phyloP scores from a whole-genome alignment of 208 protist species.

The Leishmania arabica region DNA sequence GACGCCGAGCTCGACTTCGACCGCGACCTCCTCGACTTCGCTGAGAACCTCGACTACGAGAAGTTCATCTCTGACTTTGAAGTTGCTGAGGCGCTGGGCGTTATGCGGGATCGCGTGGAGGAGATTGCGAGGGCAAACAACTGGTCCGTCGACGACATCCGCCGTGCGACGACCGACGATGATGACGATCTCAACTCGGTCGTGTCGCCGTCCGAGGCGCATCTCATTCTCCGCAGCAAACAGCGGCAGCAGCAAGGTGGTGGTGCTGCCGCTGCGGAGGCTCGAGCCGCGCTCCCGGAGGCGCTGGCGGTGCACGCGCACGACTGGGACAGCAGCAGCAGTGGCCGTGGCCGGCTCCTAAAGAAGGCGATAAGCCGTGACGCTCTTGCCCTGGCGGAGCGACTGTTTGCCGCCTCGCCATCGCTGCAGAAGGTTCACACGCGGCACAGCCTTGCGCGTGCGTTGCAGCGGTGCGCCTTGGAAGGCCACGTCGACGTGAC shows the following conservation, averaged over 20 bases:
- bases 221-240: conserved; percentile 6
- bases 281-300: conserved; percentile 32
- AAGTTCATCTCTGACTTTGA: conserved; percentile 91
- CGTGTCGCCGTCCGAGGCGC: conserved; percentile 35
- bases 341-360: conserved; percentile 51
- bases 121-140: conserved; percentile 80
- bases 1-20: conserved; percentile 75
- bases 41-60: conserved; percentile 87
- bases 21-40: conserved; percentile 85
- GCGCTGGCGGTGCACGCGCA: conserved; percentile 46
- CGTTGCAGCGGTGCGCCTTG: conserved; percentile 80
- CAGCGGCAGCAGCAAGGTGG: conserved; percentile 7
- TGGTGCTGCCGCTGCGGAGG: conserved; percentile 5
- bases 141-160: conserved; percentile 72
- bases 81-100: conserved; percentile 81
- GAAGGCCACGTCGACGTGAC: conserved; percentile 45
- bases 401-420: conserved; percentile 76
- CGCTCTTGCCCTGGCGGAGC: conserved; percentile 77
- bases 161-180: conserved; percentile 40
- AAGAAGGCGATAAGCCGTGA: conserved; percentile 77
- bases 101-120: conserved; percentile 91
- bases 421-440: conserved; percentile 90
- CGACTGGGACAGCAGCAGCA: conserved; percentile 62
- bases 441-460: conserved; percentile 77
- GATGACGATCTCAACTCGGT: conserved; percentile 44